phyloP scores from a whole-genome alignment of 1,284 basidiomycete species.

The Leccinum fuscescens region DNA sequence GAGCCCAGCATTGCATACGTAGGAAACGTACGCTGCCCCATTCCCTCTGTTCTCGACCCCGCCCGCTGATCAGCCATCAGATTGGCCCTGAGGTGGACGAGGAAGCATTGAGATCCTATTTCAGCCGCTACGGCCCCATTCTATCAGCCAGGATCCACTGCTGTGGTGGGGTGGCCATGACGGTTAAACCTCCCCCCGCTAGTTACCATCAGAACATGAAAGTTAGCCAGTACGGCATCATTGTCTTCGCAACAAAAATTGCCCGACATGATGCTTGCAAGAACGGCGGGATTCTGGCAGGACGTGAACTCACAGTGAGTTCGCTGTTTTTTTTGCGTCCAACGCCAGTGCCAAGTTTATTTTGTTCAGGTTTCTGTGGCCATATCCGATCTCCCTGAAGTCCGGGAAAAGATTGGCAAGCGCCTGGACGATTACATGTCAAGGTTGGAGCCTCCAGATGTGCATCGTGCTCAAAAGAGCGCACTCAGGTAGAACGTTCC shows the following conservation, averaged over 20 bases:
- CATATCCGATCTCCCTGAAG: slow-evolving; percentile 53
- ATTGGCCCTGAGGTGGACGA: slow-evolving; percentile 37
- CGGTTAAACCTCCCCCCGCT: slow-evolving; percentile 27
- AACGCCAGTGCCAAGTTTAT: neutral
- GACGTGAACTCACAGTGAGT: slow-evolving; percentile 42
- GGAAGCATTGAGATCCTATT: slow-evolving; percentile 37
- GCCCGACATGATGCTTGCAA: slow-evolving; percentile 42
- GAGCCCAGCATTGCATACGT: slow-evolving; percentile 46
- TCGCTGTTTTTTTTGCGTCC: neutral
- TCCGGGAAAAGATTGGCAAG: slow-evolving; percentile 38
- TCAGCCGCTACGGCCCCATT: slow-evolving; percentile 45
- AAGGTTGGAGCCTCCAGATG: slow-evolving; percentile 20
- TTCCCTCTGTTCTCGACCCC: neutral
- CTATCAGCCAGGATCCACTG: slow-evolving; percentile 45
- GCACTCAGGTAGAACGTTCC: slow-evolving; percentile 21
- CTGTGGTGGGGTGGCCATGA: slow-evolving; percentile 44
- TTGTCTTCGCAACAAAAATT: slow-evolving; percentile 41
- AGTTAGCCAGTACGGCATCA: slow-evolving; percentile 51
- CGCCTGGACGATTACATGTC: slow-evolving; percentile 26
- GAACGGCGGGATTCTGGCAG: slow-evolving; percentile 41
- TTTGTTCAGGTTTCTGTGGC: slow-evolving; percentile 41
- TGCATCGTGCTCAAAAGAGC: slow-evolving; percentile 27
- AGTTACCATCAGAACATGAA: slow-evolving; percentile 27
- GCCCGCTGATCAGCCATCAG: slow-evolving; percentile 12
- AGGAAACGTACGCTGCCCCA: slow-evolving; percentile 50